A percentile compares a stretch with the other conserved stretches of the same genome.
Conservation (phyloP, 805 yeast genomes). For the Starmerella cellae region DNA sequence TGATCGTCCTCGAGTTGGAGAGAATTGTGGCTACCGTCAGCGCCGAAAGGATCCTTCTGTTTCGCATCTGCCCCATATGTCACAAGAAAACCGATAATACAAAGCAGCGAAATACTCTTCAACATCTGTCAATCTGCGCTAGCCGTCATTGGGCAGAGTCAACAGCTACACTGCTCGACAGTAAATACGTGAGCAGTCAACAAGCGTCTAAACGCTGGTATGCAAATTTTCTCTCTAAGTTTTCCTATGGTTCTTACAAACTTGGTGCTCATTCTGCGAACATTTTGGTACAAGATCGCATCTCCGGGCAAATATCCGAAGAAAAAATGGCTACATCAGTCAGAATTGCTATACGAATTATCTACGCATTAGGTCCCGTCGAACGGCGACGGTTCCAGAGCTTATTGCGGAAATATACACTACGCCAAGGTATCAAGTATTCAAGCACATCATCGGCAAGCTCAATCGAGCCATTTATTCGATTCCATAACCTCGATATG, state of each 20-base stretch:
- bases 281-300: slow-evolving; percentile 82
- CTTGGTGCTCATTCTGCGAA: slow-evolving; percentile 87
- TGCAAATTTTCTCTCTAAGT: slow-evolving; percentile 62
- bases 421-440: slow-evolving; percentile 74
- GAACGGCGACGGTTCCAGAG: slow-evolving; percentile 73
- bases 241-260: slow-evolving; percentile 77
- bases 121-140: slow-evolving; percentile 79
- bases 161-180: slow-evolving; percentile 42
- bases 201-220: slow-evolving; percentile 86
- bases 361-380: slow-evolving; percentile 72
- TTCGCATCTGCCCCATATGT: slow-evolving; percentile 74
- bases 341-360: slow-evolving; percentile 68
- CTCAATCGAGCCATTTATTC: slow-evolving; percentile 63
- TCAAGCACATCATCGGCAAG: slow-evolving; percentile 54
- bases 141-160: slow-evolving; percentile 59
- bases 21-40: slow-evolving; percentile 24
- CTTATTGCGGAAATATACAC: slow-evolving; percentile 49
- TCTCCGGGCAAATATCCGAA: slow-evolving; percentile 77
- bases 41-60: slow-evolving; percentile 38
- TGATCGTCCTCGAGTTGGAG: slow-evolving; percentile 42
- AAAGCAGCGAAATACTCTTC: slow-evolving; percentile 29
- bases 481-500: slow-evolving; percentile 68
- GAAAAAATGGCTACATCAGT: slow-evolving; percentile 87
- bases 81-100: slow-evolving; percentile 37
- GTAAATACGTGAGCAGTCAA: slow-evolving; percentile 62